A percentile compares a stretch with the other conserved stretches of the same genome.
Conservation (phyloP, 2,329 filamentous ascomycete species). For the Fusarium dlaminii region DNA sequence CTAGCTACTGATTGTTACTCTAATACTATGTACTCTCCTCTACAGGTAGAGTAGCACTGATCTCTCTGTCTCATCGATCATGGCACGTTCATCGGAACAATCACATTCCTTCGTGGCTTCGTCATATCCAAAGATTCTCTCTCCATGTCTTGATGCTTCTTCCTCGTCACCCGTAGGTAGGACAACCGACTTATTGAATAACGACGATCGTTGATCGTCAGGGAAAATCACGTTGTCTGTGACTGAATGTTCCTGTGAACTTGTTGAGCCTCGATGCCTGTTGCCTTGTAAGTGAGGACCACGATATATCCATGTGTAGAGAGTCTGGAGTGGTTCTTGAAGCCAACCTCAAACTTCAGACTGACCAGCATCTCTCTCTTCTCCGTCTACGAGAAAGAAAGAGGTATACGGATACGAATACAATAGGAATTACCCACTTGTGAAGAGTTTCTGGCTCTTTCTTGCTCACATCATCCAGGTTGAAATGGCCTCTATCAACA, state of each 20-base stretch:
- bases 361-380: background rate
- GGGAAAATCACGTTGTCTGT: constrained; percentile 26
- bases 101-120: constrained; percentile 39
- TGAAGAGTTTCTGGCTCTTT: background rate
- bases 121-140: constrained; percentile 12
- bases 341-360: constrained; percentile 17
- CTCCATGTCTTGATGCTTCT: constrained; percentile 1
- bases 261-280: constrained; percentile 1
- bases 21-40: no score
- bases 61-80: constrained; percentile 33
- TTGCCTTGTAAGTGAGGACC: constrained; percentile 18
- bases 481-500: background rate
- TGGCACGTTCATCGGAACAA: constrained; percentile 32
- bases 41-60: constrained; percentile 11
- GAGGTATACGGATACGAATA: background rate
- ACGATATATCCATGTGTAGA: background rate
- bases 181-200: constrained; percentile 19
- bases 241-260: constrained; percentile 10
- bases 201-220: constrained; percentile 26
- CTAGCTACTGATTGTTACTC: background rate
- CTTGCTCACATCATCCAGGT: background rate
- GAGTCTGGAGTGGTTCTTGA: constrained; percentile 9
- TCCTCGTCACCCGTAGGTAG: constrained; percentile 16
- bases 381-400: constrained; percentile 13
- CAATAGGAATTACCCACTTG: background rate